phyloP scores from a whole-genome alignment of 2,329 filamentous ascomycete genomes.

The Cordyceps fumosorosea region DNA sequence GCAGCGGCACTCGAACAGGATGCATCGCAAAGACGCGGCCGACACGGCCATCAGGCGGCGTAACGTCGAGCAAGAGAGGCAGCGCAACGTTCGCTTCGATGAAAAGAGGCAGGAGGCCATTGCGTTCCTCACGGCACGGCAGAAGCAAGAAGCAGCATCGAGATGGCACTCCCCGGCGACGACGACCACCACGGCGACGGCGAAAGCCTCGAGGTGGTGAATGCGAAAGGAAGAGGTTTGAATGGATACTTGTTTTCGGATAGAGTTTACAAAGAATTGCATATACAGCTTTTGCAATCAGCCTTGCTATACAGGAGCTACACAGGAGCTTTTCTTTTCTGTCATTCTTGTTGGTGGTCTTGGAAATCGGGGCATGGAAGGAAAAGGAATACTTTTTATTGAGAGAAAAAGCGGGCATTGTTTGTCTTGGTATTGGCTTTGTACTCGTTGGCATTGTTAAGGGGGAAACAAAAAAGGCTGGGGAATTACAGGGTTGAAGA shows the following conservation, averaged over 20 bases:
- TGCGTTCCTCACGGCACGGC: slow-evolving; percentile 29
- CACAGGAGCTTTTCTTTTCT: too few species aligned
- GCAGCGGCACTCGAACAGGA: slow-evolving; percentile 26
- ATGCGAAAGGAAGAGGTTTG: neutral
- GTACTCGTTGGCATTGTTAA: neutral
- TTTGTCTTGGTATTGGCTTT: too few species aligned
- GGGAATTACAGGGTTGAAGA: neutral
- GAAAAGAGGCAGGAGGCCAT: slow-evolving; percentile 39
- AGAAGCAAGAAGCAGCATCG: slow-evolving; percentile 15
- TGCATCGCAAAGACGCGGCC: slow-evolving; percentile 35
- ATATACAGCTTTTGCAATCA: neutral
- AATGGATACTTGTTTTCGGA: neutral
- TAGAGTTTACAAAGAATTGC: neutral
- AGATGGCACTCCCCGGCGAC: slow-evolving; percentile 25
- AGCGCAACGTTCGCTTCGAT: slow-evolving; percentile 45
- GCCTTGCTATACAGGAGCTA: too few species aligned
- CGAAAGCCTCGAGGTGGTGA: neutral
- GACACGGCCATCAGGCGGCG: slow-evolving; percentile 38
- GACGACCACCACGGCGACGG: slow-evolving; percentile 9
- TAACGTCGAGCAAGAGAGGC: slow-evolving; percentile 40
- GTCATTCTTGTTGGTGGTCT: too few species aligned
- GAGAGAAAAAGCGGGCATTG: neutral
- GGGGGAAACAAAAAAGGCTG: neutral
- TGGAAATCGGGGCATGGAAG: too few species aligned
- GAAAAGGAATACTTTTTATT: neutral